Evolutionary conservation across 192 early-diverging fungal genomes (phyloP), one percentile per base, ranked within the genome.

Genomic region (Entophlyctis luteolus): DNA sequence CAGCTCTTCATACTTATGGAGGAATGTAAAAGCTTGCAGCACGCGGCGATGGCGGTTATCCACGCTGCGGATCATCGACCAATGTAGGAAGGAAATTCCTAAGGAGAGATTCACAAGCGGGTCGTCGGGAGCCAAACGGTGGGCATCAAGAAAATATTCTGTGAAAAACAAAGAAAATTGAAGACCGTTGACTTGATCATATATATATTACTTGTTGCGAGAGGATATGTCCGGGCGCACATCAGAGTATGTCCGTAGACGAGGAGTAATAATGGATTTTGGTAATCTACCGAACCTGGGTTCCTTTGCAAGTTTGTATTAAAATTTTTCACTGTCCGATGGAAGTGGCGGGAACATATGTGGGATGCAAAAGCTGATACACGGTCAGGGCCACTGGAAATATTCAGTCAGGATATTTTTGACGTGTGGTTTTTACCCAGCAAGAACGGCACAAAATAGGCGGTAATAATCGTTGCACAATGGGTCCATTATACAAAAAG

Each of bases 11-110:
- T 91, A 91, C 33, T 84, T 76, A 56, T 75, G 76, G 27, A 91
- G 35, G 62, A 90, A 89, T 37, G 84, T 77, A 62, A 91, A 84
- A 10, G 80, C 87, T 50, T 78, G 65, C 2, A 84, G 59, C 48
- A 93, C 72, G 38, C 88, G 84, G 50, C 84, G 42, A 54, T 91
- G 90, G 53, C 92, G 76, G 68, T 89, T 86, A 34, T 85, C 82
- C 1, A 81, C 80, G 55, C 87, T 79, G 16, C 91, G 75, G 60
- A 89, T 86, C 84, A 89, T 85, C 0, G 83, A 77, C 36, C 83
- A 71, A 53, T 89, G 86, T 2, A 93, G 31, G 59, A 84, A 82
- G 10, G 84, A 80, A 20, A 89, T 28, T 8, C 82, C 87, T 2
- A 89, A 58, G 23, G 74, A 85, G 0, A 94, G 58, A 25, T 84